Evolutionary conservation across 768 basidiomycete species (phyloP), one percentile per base, ranked within the genome.

Genomic region (Auricularia sp.): DNA sequence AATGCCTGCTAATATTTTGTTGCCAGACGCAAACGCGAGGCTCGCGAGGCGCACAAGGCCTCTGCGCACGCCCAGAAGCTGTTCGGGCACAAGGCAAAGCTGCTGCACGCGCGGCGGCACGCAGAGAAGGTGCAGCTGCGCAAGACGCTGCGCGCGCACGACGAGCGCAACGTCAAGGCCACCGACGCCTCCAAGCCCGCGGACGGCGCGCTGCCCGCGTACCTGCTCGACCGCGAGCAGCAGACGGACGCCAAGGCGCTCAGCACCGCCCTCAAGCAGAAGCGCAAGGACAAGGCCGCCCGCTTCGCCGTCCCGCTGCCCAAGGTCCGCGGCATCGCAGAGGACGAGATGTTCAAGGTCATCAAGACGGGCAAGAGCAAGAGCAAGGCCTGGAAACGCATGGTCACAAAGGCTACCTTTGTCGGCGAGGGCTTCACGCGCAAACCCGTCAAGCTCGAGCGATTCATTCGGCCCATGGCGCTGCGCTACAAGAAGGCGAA

Each of bases 261-360:
- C 44, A 94, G 92, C 16, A 87, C 88, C 33, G 96, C 97, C 21
- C 88, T 99, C 81, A 99, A 99, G 79, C 93, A 99, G 77, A 93
- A 93, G 74, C 86, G 97, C 72, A 99, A 98, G 76, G 97, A 99
- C 80, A 95, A 96, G 79, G 97, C 96, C 1, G 96, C 96, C 18
- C 98, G 97, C 76, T 99, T 92, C 77, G 86, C 94, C 18, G 97
- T 99, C 1, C 97, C 97, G 3, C 74, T 99, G 66, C 97, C 97
- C 61, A 96, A 93, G 77, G 97, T 99, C 62, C 80, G 96, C 65
- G 97, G 97, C 21, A 98, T 99, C 70, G 95, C 96, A 16, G 97
- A 99, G 75, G 97, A 98, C 71, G 97, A 99, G 81, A 97, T 94
- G 90, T 99, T 99, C 83, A 98, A 95, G 81, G 97, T 99, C 36